Evolutionary conservation across 2,329 filamentous ascomycete genomes (phyloP).

Genomic region (Acrodontium crateriforme): DNA sequence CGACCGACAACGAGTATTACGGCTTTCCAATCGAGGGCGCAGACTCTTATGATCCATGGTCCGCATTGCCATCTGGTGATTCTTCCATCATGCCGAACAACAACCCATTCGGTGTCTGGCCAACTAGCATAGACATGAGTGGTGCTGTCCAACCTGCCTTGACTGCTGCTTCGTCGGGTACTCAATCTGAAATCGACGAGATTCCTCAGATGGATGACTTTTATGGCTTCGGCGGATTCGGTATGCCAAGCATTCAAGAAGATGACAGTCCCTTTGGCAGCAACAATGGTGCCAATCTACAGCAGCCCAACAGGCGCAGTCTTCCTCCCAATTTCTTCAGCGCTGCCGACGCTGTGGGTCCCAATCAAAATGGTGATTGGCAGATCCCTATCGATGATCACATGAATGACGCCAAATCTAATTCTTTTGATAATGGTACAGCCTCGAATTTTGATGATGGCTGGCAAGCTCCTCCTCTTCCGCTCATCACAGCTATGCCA

Average conservation of each 20-base stretch:
- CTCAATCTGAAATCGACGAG: conserved; percentile 25
- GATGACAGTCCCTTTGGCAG: conserved; percentile 9
- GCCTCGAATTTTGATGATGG: conserved; percentile 5
- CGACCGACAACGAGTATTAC: conserved; percentile 11
- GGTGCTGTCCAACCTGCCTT: conserved; percentile 22
- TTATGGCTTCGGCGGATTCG: conserved; percentile 13
- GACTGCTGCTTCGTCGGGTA: conserved; percentile 25
- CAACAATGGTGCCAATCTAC: conserved; percentile 4
- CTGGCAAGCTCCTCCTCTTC: conserved; percentile 13
- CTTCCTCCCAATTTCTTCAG: conserved; percentile 20
- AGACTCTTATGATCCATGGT: conserved; percentile 18
- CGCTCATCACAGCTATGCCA: conserved; percentile 5
- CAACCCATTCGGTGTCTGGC: conserved; percentile 21
- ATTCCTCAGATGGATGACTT: conserved; percentile 21
- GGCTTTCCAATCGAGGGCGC: conserved; percentile 13
- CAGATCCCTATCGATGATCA: no score
- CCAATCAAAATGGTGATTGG: not conserved
- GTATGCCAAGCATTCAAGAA: conserved; percentile 21
- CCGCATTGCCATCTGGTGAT: conserved; percentile 15
- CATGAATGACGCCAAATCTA: conserved; percentile 10
- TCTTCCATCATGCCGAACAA: conserved; percentile 15
- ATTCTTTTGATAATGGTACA: conserved; percentile 3
- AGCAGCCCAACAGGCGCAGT: conserved; percentile 17
- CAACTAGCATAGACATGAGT: conserved; percentile 12
- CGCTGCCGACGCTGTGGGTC: conserved; percentile 1